Evolutionary conservation across 2,329 filamentous ascomycete species (phyloP).

Genomic region (Didymella sp.): DNA sequence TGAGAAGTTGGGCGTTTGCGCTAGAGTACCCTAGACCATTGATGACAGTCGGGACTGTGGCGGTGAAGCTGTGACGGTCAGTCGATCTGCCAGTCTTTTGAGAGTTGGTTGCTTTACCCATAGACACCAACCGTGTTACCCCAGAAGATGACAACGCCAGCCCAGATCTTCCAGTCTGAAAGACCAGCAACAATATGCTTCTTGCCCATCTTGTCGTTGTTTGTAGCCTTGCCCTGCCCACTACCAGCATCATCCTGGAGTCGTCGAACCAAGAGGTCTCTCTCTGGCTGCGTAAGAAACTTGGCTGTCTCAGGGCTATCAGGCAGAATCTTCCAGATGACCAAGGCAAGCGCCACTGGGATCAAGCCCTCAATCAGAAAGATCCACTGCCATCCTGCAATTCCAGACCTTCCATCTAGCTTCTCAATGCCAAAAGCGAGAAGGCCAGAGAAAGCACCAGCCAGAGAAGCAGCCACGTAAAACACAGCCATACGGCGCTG

Average conservation of each 20-base stretch:
- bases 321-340: conserved; percentile 61
- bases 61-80: conserved; percentile 39
- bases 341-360: conserved; percentile 49
- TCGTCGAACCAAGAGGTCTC: conserved; percentile 43
- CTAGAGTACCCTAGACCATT: conserved; percentile 52
- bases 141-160: conserved; percentile 49
- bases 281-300: conserved; percentile 45
- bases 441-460: conserved; percentile 47
- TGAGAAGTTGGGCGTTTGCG: conserved; percentile 52
- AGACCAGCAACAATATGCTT: conserved; percentile 60
- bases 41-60: conserved; percentile 54
- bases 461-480: conserved; percentile 44
- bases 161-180: conserved; percentile 48
- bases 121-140: conserved; percentile 49
- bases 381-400: conserved; percentile 47
- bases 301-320: conserved; percentile 55
- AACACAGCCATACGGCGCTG: conserved; percentile 48
- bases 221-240: conserved; percentile 55
- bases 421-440: conserved; percentile 46
- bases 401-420: conserved; percentile 37
- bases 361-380: conserved; percentile 42
- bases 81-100: background rate
- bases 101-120: conserved; percentile 27
- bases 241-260: conserved; percentile 53
- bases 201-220: conserved; percentile 57